Conservation (phyloP, 805 yeast genomes). For the Nadsonia fulvescens region DNA sequence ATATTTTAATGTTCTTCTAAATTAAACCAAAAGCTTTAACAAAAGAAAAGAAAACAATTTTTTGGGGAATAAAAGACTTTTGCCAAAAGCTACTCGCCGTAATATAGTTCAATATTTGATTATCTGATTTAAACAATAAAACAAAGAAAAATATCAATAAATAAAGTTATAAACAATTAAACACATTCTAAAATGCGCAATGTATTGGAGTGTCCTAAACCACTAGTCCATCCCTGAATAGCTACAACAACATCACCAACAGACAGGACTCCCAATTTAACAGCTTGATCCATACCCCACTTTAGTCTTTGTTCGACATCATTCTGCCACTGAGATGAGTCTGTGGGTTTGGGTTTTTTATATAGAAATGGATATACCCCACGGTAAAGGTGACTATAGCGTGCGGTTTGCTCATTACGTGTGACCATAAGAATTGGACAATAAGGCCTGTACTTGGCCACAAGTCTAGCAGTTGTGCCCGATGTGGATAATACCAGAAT, state of each 20-base stretch:
- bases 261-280: constrained; percentile 64
- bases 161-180: too few species aligned
- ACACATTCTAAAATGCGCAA: constrained; percentile 71
- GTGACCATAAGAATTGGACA: constrained; percentile 97
- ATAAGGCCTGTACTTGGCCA: constrained; percentile 93
- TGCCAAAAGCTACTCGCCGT: neutral
- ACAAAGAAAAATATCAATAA: too few species aligned
- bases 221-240: constrained; percentile 68
- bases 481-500: constrained; percentile 89
- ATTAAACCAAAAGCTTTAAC: too few species aligned
- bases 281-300: constrained; percentile 83
- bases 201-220: constrained; percentile 69
- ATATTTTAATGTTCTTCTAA: too few species aligned
- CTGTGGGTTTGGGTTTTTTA: constrained; percentile 32
- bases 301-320: constrained; percentile 91
- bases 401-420: constrained; percentile 82
- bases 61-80: too few species aligned
- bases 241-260: constrained; percentile 84
- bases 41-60: too few species aligned
- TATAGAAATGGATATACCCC: constrained; percentile 97
- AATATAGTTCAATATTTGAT: neutral
- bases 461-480: constrained; percentile 88
- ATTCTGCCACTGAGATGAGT: constrained; percentile 71
- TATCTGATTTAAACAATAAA: too few species aligned
- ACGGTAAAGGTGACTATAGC: constrained; percentile 91